A percentile compares a stretch with the other conserved stretches of the same genome.
These are phyloP conservation scores for Musa troglodytarum DNA, from an alignment of 176 grass and related monocot genomes.

Conservation along the genomic window DNA sequence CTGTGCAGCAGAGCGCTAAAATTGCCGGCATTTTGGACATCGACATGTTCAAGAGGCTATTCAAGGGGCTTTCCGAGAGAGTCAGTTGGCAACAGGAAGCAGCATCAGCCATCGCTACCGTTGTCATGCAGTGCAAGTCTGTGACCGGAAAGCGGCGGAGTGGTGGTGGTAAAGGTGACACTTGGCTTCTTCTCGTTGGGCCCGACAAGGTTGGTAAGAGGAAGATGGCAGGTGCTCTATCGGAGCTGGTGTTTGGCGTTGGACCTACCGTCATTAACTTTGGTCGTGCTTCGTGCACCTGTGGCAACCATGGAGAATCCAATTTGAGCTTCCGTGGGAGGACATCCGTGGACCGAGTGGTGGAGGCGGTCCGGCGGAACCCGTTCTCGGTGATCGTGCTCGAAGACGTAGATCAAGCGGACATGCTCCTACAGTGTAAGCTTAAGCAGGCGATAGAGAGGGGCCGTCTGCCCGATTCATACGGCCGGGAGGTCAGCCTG, in stretches of 20 bases:
- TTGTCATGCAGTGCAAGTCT: conserved; percentile 68
- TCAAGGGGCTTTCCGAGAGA: conserved; percentile 69
- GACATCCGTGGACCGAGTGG: conserved; percentile 58
- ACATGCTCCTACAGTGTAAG: conserved; percentile 47
- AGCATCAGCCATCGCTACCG: conserved; percentile 67
- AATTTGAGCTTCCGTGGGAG: conserved; percentile 53
- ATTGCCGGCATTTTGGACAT: conserved; percentile 69
- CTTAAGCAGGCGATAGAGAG: conserved; percentile 81
- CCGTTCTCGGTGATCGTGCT: conserved; percentile 83
- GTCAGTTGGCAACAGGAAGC: conserved; percentile 89
- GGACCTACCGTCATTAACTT: conserved; percentile 36
- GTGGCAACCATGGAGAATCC: conserved; percentile 24
- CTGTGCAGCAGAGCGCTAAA: conserved; percentile 60
- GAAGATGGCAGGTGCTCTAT: conserved; percentile 74
- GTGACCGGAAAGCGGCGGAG: conserved; percentile 47
- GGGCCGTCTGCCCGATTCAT: conserved; percentile 72
- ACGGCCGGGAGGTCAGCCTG: conserved; percentile 74
- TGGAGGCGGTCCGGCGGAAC: conserved; percentile 67
- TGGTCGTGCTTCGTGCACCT: conserved; percentile 13
- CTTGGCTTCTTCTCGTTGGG: conserved; percentile 88
- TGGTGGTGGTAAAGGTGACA: conserved; percentile 50
- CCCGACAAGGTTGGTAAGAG: conserved; percentile 79
- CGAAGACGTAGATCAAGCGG: conserved; percentile 66
- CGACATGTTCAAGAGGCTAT: conserved; percentile 79
- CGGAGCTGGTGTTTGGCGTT: conserved; percentile 46